These are phyloP conservation scores for Citeromyces siamensis DNA, from an alignment of 1,139 yeast genomes.

Conservation along the genomic window DNA sequence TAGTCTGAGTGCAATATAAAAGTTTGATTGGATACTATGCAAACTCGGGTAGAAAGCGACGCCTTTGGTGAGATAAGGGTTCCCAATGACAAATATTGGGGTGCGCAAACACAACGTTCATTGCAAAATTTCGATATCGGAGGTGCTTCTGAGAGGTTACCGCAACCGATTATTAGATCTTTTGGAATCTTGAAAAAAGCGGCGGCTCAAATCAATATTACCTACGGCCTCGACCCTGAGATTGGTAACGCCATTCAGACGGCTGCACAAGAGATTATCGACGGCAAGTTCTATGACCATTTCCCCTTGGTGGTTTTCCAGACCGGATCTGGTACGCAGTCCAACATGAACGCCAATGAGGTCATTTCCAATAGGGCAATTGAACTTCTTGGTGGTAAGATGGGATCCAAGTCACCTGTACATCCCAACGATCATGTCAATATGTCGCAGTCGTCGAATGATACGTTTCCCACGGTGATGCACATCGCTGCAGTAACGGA, in stretches of 20 bases:
- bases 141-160: conserved; percentile 83
- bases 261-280: conserved; percentile 92
- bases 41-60: conserved; percentile 74
- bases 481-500: conserved; percentile 97
- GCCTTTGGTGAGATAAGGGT: conserved; percentile 96
- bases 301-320: conserved; percentile 98
- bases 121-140: conserved; percentile 92
- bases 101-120: conserved; percentile 96
- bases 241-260: conserved; percentile 74
- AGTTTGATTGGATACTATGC: too few species aligned
- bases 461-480: conserved; percentile 99
- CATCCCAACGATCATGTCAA: conserved; percentile 98
- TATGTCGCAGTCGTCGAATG: conserved; percentile 97
- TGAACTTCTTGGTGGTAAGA: conserved; percentile 82
- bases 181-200: conserved; percentile 93
- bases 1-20: background rate
- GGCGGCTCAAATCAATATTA: conserved; percentile 83
- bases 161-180: conserved; percentile 81
- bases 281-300: conserved; percentile 85
- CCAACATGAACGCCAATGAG: conserved; percentile 98
- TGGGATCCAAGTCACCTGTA: conserved; percentile 87
- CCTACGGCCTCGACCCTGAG: conserved; percentile 78
- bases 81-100: conserved; percentile 81
- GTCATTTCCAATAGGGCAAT: conserved; percentile 97
- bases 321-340: conserved; percentile 98